These are phyloP conservation scores for Rhizophora mangle DNA, from an alignment of 345 rosid species.

Conservation along the genomic window DNA sequence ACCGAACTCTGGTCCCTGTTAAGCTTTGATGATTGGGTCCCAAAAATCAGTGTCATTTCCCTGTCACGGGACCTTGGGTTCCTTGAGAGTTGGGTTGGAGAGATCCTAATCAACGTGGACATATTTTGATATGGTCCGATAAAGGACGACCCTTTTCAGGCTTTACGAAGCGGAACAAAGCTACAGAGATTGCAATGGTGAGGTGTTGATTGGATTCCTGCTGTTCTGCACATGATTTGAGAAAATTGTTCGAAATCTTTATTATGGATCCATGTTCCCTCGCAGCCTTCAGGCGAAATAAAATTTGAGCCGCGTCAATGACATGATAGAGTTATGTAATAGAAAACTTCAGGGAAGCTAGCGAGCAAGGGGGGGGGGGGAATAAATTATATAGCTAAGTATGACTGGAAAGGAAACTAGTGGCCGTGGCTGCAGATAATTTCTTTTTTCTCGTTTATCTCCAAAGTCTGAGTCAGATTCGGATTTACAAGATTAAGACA, in stretches of 20 bases:
- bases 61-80: slow-evolving; percentile 2
- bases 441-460: too few species aligned
- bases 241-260: not conserved
- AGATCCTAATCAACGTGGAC: not conserved
- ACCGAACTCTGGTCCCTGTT: too few species aligned
- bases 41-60: not conserved
- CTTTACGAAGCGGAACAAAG: slow-evolving; percentile 5
- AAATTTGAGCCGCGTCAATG: not conserved
- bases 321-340: not conserved
- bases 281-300: too few species aligned
- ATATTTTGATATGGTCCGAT: not conserved
- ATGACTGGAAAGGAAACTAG: not conserved
- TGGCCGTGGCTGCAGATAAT: not conserved
- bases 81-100: slow-evolving; percentile 1
- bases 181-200: not conserved
- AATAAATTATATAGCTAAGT: not conserved
- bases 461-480: too few species aligned
- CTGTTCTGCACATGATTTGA: not conserved
- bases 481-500: too few species aligned
- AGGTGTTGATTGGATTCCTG: not conserved
- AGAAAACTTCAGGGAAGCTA: not conserved
- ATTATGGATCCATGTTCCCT: slow-evolving; percentile 4
- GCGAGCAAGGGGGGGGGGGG: too few species aligned
- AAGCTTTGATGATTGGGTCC: not conserved
- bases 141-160: slow-evolving; percentile 6